Base-by-base conservation (phyloP, 139 green algal species). In the Limnomonas spitsbergensis region DNA sequence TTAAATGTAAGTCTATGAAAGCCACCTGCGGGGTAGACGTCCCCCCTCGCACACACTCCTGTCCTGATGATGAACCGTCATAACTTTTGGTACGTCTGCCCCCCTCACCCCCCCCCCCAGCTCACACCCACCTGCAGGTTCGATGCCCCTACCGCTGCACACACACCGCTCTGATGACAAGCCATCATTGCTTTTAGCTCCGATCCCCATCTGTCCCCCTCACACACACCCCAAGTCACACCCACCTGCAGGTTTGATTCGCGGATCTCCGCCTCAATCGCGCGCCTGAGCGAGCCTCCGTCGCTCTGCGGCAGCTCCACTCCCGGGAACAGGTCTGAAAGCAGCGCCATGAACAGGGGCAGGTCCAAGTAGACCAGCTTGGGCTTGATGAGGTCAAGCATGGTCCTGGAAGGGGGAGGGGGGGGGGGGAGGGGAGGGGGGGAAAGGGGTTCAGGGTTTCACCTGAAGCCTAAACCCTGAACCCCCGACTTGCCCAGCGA, bases 301-400 rank as follows among this genome's bases (percentile, higher is more conserved):
- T 92, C 90, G 1, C 72, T 72, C 2, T 85, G 35, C 0, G 92
- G 90, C 77, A 93, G 80, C 76, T 95, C 91, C 32, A 97, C 87
- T 7, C 90, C 92, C 0, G 92, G 92, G 87, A 96, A 96, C 31
- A 96, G 85, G 83, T 96, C 92, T 14, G 82, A 90, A 32, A 96
- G 82, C 73, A 96, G 82, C 20, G 87, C 89, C 83, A 91, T 91
- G 85, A 96, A 96, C 24, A 96, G 89, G 9, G 92, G 91, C 40
- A 96, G 83, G 81, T 96, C 92, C 40, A 89, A 73, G 84, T 90
- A 94, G 27, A 96, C 90, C n/a, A 96, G 86, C 85, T 96, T 96
- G 75, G 90, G 91, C 82, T 92, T 92, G 83, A 94, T 96, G 14
- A 96, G 87, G 80, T 94, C 92, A 1, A 89, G 78, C 90, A 96